Evolutionary conservation across 2,329 filamentous ascomycete species (phyloP), one percentile per base, ranked within the genome.

Genomic region (Verticillium zaregamsianum): DNA sequence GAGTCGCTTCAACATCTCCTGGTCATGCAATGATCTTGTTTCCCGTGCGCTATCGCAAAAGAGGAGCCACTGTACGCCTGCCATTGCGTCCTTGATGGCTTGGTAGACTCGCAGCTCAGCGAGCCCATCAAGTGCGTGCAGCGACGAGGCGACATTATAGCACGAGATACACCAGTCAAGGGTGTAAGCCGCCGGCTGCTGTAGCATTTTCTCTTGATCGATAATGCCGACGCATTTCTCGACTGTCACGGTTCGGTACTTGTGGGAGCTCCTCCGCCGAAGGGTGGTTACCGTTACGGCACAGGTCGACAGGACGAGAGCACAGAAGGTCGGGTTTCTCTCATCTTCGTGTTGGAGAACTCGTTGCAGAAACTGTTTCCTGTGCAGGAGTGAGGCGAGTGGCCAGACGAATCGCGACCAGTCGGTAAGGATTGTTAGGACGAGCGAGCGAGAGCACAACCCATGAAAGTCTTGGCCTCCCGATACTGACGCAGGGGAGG

Each of bases 371-470:
- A 75, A 73, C 14, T 63, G 70, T 3, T 68, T 68, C 9, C 71
- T 71, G 61, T 75, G 70, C 23, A 75, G 63, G 17, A 74, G 68
- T 1, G 74, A 74, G 8, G 71, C 69, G 6, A 77, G 62, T 5
- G 74, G 68, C 65, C 76, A 72, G 54, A 76, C 69, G 57, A 70
- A 65, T n/a, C 69, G 65, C 66, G 76, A 77, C 73, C 73, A 77
- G 60, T 74, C 68, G 40, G 66, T 58, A 5, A 76, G 67, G 3
- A 76, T 66, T 14, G 61, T 60, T n/a, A 55, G 56, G 54, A 70
- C 35, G 39, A 65, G 60, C 4, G 56, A 40, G 11, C 56, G 56
- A 58, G 59, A 56, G 55, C 49, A 62, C 17, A 58, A 6, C 4
- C 56, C 56, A 4, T 39, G 35, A 14, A 58, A 58, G 9, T 31